A percentile compares a stretch with the other conserved stretches of the same genome.
These are phyloP conservation scores for Candida coquimbonensis DNA, from an alignment of 805 yeast genomes.

Conservation along the genomic window DNA sequence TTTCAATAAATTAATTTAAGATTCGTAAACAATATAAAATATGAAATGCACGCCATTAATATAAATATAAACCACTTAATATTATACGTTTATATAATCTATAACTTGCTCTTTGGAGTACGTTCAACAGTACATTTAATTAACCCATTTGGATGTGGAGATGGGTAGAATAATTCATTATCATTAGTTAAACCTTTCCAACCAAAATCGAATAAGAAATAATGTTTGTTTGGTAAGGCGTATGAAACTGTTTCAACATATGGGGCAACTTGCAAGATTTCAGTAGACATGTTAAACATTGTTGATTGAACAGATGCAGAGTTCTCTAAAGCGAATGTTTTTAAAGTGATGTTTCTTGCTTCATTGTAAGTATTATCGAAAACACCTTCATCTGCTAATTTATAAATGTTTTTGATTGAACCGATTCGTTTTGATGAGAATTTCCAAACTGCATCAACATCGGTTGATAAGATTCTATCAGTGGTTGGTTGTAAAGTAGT, in stretches of 20 bases:
- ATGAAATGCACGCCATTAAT: background rate
- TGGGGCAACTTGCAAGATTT: constrained; percentile 53
- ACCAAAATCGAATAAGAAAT: constrained; percentile 67
- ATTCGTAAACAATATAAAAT: background rate
- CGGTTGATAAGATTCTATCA: constrained; percentile 86
- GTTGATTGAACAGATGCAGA: constrained; percentile 96
- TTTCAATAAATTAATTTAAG: no score
- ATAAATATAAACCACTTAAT: background rate
- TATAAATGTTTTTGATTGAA: constrained; percentile 41
- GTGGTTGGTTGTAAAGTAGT: constrained; percentile 78
- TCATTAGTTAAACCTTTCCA: constrained; percentile 84
- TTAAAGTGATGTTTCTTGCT: constrained; percentile 66
- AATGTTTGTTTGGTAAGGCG: constrained; percentile 87
- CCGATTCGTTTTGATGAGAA: constrained; percentile 48
- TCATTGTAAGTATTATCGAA: constrained; percentile 59
- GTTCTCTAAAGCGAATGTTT: constrained; percentile 74
- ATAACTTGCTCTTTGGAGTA: constrained; percentile 48
- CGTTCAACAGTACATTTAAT: constrained; percentile 85
- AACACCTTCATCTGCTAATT: constrained; percentile 48
- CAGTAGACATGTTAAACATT: constrained; percentile 85
- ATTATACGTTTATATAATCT: background rate
- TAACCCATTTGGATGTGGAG: constrained; percentile 89
- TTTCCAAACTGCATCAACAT: constrained; percentile 67
- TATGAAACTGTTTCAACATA: constrained; percentile 61
- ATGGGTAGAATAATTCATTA: constrained; percentile 80